A percentile compares a stretch with the other conserved stretches of the same genome.
phyloP scores from a whole-genome alignment of 192 early-diverging fungal genomes.

The Gryganskiella cystojenkinii region DNA sequence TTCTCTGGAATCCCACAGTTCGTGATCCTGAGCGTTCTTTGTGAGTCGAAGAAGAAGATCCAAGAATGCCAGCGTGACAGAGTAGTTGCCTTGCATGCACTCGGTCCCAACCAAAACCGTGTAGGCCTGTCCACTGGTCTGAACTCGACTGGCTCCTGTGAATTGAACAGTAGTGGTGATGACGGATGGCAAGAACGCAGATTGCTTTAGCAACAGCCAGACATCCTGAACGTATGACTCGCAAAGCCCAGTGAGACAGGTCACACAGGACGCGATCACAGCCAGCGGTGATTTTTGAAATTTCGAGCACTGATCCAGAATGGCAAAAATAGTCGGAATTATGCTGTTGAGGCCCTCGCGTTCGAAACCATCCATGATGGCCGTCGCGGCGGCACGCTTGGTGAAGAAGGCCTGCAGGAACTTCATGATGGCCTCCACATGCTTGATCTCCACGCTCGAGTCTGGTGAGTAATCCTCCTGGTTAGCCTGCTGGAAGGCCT shows the following conservation, averaged over 20 bases:
- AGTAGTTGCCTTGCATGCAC: slow-evolving; percentile 41
- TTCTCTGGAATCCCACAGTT: slow-evolving; percentile 43
- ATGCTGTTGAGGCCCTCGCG: slow-evolving; percentile 1
- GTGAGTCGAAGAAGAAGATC: slow-evolving; percentile 32
- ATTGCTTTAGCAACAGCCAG: slow-evolving; percentile 36
- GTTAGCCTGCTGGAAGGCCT: slow-evolving; percentile 23
- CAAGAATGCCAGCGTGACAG: slow-evolving; percentile 50
- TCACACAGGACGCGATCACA: slow-evolving; percentile 41
- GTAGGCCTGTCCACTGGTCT: slow-evolving; percentile 32
- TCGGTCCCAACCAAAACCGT: slow-evolving; percentile 31
- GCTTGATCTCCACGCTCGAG: slow-evolving; percentile 16
- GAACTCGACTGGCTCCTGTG: slow-evolving; percentile 30
- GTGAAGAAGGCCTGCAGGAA: slow-evolving; percentile 21
- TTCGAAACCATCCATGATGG: slow-evolving; percentile 13
- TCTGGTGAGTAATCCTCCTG: not conserved
- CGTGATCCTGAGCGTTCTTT: slow-evolving; percentile 32
- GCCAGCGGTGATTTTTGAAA: slow-evolving; percentile 42
- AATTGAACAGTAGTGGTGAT: slow-evolving; percentile 45
- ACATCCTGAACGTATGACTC: slow-evolving; percentile 32
- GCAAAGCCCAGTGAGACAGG: slow-evolving; percentile 24
- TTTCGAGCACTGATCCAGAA: slow-evolving; percentile 42
- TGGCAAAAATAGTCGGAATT: slow-evolving; percentile 38
- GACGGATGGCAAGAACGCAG: slow-evolving; percentile 36
- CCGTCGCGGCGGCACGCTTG: slow-evolving; percentile 9
- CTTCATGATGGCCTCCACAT: slow-evolving; percentile 38